phyloP scores from a whole-genome alignment of 2,329 filamentous ascomycete genomes.

The Chaetomium sp. region DNA sequence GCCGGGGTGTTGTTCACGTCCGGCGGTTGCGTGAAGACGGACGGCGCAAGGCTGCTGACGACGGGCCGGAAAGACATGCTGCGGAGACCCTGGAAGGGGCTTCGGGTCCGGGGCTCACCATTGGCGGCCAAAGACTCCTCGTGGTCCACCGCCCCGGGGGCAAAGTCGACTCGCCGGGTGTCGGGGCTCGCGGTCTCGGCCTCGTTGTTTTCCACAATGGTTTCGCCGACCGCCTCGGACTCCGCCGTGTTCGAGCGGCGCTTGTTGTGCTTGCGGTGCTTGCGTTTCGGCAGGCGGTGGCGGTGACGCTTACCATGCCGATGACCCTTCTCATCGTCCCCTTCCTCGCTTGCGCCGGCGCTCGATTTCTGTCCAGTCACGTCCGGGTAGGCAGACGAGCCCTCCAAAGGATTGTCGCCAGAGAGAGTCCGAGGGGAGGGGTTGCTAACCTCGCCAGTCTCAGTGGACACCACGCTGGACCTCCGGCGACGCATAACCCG shows the following conservation, averaged over 20 bases:
- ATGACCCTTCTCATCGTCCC: conserved; percentile 38
- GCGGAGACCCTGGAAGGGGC: conserved; percentile 50
- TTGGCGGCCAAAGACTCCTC: conserved; percentile 25
- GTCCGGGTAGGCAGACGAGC: conserved; percentile 32
- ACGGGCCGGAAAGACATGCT: conserved; percentile 56
- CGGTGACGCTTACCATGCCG: conserved; percentile 29
- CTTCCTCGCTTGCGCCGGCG: conserved; percentile 32
- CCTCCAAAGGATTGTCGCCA: conserved; percentile 37
- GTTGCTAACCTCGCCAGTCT: conserved; percentile 40
- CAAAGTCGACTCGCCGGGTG: conserved; percentile 55
- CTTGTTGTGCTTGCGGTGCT: conserved; percentile 36
- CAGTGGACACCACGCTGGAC: conserved; percentile 56
- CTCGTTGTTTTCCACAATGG: conserved; percentile 29
- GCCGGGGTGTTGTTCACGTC: conserved; percentile 24
- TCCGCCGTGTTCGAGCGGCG: conserved; percentile 31
- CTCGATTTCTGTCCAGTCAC: conserved; percentile 30
- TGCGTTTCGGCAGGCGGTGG: conserved; percentile 34
- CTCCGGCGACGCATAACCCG: conserved; percentile 70
- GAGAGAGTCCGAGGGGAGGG: conserved; percentile 35
- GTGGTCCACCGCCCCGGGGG: conserved; percentile 18
- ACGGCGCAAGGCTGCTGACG: conserved; percentile 62
- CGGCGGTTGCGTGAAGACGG: conserved; percentile 55
- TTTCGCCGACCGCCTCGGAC: conserved; percentile 26
- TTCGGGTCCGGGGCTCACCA: conserved; percentile 27
- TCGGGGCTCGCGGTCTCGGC: conserved; percentile 30